Evolutionary conservation across 2,329 filamentous ascomycete genomes (phyloP).

Genomic region (Clarireedia monteithiana): DNA sequence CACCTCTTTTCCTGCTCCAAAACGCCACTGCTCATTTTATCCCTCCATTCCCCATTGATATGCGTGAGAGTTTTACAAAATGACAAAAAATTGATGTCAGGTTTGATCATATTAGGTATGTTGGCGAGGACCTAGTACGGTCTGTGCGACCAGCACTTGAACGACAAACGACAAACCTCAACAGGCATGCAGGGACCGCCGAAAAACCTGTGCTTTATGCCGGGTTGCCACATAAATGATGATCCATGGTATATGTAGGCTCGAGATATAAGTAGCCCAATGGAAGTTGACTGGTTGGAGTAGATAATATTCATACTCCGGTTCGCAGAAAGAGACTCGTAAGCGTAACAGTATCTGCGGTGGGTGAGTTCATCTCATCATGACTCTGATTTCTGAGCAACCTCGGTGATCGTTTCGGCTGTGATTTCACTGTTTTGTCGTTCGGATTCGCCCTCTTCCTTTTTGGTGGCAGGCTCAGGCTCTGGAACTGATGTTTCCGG

Average conservation of each 20-base stretch:
- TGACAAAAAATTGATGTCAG: neutral
- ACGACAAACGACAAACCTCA: too few species aligned
- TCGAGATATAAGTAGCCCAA: neutral
- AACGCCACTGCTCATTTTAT: neutral
- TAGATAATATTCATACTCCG: neutral
- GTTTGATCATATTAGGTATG: too few species aligned
- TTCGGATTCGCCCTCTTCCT: constrained; percentile 28
- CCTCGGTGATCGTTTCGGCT: constrained; percentile 11
- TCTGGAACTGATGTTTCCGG: constrained; percentile 28
- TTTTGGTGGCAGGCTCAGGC: constrained; percentile 24
- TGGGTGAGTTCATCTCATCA: neutral
- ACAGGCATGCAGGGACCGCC: neutral
- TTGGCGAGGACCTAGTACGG: too few species aligned
- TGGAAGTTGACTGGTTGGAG: neutral
- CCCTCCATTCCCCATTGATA: neutral
- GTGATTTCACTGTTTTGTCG: constrained; percentile 26
- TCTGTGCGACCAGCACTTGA: too few species aligned
- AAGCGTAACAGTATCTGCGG: neutral
- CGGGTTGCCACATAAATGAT: too few species aligned
- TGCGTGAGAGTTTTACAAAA: neutral
- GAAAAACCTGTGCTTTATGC: neutral
- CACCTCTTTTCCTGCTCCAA: neutral
- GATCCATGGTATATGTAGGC: neutral
- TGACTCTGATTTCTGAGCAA: constrained; percentile 5
- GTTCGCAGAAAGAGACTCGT: neutral